phyloP scores from a whole-genome alignment of 768 basidiomycete species.

The Suillus subalutaceus region DNA sequence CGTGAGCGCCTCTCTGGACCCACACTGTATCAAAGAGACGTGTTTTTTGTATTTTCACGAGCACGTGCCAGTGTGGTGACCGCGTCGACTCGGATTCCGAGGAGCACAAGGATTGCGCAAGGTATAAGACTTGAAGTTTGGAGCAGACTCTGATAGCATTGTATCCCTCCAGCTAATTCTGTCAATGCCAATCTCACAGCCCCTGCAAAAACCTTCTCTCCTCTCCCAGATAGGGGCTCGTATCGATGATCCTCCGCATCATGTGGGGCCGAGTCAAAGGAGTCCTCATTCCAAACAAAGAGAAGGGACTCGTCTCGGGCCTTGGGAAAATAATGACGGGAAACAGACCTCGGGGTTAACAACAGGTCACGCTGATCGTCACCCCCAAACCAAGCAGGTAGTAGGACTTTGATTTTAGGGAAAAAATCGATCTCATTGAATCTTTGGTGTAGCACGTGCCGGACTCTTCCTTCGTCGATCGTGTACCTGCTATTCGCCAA shows the following conservation, averaged over 20 bases:
- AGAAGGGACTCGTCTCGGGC: neutral
- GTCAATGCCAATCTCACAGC: neutral
- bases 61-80: neutral
- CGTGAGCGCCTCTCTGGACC: conserved; percentile 6
- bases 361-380: neutral
- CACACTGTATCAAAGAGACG: conserved; percentile 4
- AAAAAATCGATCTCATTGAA: neutral
- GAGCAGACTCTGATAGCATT: too few relatives aligned
- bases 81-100: neutral
- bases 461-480: neutral
- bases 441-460: neutral
- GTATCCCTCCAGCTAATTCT: too few relatives aligned
- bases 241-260: neutral
- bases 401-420: neutral
- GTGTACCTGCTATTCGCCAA: neutral
- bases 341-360: neutral
- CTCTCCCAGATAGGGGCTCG: neutral
- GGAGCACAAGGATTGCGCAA: neutral
- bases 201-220: neutral
- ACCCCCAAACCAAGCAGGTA: neutral
- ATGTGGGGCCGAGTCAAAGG: neutral
- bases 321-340: neutral
- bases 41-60: neutral
- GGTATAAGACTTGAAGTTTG: neutral
- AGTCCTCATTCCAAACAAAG: neutral